Conservation (phyloP, 495 filamentous ascomycete genomes). For the Aspergillus sclerotioniger region DNA sequence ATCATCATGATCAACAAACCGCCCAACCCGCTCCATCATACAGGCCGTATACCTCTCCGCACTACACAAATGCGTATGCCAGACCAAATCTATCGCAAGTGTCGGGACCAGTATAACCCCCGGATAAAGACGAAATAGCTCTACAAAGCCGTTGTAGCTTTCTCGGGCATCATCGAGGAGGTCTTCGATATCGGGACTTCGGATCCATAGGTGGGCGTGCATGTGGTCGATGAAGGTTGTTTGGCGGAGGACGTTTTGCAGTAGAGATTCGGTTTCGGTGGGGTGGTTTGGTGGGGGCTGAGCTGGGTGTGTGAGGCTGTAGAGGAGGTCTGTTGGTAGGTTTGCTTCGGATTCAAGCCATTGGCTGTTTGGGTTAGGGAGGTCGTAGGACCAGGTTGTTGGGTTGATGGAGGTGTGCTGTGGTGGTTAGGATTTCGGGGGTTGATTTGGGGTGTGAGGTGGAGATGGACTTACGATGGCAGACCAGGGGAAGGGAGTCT, state of each 20-base stretch:
- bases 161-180: slow-evolving; percentile 3
- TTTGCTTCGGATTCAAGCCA: slow-evolving; percentile 6
- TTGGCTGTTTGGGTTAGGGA: background rate
- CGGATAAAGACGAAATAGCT: slow-evolving; percentile 7
- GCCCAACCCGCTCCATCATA: slow-evolving; percentile 3
- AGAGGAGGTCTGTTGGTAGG: slow-evolving; percentile 9
- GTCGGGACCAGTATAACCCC: slow-evolving; percentile 10
- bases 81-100: slow-evolving; percentile 13
- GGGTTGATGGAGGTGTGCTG: slow-evolving; percentile 15
- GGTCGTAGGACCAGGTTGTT: slow-evolving; percentile 13
- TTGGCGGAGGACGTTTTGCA: background rate
- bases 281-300: background rate
- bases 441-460: background rate
- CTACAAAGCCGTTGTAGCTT: slow-evolving; percentile 12
- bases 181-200: slow-evolving; percentile 5
- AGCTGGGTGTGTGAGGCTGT: background rate
- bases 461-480: slow-evolving; percentile 19
- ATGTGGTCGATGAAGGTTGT: slow-evolving; percentile 14
- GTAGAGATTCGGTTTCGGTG: background rate
- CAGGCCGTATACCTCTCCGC: slow-evolving; percentile 3
- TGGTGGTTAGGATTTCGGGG: background rate
- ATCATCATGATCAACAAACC: slow-evolving; percentile 15
- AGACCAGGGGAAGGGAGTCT: slow-evolving; percentile 21
- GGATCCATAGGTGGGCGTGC: slow-evolving; percentile 15
- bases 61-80: slow-evolving; percentile 18